Conservation (phyloP, 2,329 filamentous ascomycete species). For the Phoma sp. region DNA sequence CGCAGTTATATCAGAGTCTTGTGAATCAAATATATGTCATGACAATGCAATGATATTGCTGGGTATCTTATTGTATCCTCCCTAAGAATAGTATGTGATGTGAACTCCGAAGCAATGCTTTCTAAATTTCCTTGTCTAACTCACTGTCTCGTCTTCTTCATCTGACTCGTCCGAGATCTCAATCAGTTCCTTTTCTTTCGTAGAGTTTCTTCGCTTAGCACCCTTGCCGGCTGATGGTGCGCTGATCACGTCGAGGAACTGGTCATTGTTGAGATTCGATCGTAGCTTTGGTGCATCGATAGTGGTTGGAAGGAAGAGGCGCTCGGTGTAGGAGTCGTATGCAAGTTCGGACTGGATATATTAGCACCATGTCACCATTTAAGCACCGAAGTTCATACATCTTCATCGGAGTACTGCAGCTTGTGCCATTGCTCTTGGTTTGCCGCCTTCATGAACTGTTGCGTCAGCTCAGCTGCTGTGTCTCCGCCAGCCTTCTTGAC, state of each 20-base stretch:
- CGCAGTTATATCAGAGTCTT: not conserved
- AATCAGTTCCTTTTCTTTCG: conserved; percentile 32
- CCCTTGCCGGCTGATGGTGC: conserved; percentile 54
- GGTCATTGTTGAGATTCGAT: conserved; percentile 63
- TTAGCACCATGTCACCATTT: conserved; percentile 1
- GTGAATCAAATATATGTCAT: not conserved
- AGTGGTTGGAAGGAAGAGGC: conserved; percentile 65
- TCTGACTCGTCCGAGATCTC: conserved; percentile 47
- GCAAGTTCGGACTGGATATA: conserved; percentile 65
- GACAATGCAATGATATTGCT: conserved; percentile 12
- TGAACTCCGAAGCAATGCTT: conserved; percentile 11
- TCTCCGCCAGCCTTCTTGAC: conserved; percentile 78
- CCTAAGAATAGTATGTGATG: not conserved
- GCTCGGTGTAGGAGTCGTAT: conserved; percentile 78
- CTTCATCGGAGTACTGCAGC: conserved; percentile 82
- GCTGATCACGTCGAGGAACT: conserved; percentile 70
- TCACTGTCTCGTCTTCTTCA: conserved; percentile 23
- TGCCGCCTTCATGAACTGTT: conserved; percentile 77
- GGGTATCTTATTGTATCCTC: conserved; percentile 21
- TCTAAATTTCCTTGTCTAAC: conserved; percentile 18
- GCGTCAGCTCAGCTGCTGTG: conserved; percentile 73
- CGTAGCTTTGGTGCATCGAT: conserved; percentile 58
- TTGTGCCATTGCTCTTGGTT: conserved; percentile 84
- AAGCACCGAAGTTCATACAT: conserved; percentile 53
- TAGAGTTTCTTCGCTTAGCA: conserved; percentile 48